phyloP scores from a whole-genome alignment of 306 rosid genomes.

The Dryas octopetala region DNA sequence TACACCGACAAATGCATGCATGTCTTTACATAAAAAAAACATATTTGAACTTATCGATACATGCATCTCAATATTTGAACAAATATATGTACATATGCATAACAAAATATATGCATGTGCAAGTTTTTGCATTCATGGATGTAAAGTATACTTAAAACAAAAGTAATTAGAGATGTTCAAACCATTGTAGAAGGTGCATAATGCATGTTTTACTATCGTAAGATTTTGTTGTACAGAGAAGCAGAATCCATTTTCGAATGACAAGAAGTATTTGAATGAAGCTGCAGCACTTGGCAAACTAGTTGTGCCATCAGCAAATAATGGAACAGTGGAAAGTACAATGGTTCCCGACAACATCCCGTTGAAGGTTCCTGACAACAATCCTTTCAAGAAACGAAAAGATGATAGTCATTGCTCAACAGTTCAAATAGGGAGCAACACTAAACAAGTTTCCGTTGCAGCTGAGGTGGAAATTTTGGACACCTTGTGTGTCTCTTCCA shows the following conservation, averaged over 20 bases:
- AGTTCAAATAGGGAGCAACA: conserved; percentile 26
- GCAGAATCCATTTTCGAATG: conserved; percentile 24
- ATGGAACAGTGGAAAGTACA: conserved; percentile 25
- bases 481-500: conserved; percentile 27
- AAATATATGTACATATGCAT: background rate
- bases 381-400: conserved; percentile 71
- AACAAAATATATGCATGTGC: background rate
- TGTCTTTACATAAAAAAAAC: background rate
- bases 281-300: conserved; percentile 59
- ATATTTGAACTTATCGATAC: background rate
- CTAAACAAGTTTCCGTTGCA: conserved; percentile 29
- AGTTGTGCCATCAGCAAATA: conserved; percentile 40
- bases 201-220: background rate
- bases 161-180: background rate
- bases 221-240: conserved; percentile 37
- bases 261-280: conserved; percentile 43
- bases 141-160: background rate
- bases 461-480: conserved; percentile 39
- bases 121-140: background rate
- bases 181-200: background rate
- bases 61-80: no score
- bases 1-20: background rate
- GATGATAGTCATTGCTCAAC: conserved; percentile 28
- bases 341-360: conserved; percentile 14
- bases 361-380: conserved; percentile 64